phyloP scores from a whole-genome alignment of 2,329 filamentous ascomycete species.

The Dryadomyces sulphureus region DNA sequence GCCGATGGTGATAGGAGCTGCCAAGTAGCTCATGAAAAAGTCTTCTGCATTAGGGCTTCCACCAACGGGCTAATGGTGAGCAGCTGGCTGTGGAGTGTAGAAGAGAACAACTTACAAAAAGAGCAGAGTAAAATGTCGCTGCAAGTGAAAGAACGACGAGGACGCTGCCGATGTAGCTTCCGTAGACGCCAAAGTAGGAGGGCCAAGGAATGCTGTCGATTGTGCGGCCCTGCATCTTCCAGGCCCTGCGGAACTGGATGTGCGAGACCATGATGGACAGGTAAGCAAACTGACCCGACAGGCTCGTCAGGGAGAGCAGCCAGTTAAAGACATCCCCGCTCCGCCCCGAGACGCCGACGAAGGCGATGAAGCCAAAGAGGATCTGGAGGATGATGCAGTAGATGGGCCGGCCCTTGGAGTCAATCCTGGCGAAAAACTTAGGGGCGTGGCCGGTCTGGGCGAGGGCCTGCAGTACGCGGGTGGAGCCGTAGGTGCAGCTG shows the following conservation, averaged over 20 bases:
- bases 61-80: too few species aligned
- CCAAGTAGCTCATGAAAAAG: too few species aligned
- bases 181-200: slow-evolving; percentile 40
- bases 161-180: slow-evolving; percentile 52
- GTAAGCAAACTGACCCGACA: slow-evolving; percentile 65
- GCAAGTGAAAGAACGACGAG: slow-evolving; percentile 55
- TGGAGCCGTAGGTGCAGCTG: slow-evolving; percentile 34
- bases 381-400: slow-evolving; percentile 36
- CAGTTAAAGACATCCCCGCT: slow-evolving; percentile 40
- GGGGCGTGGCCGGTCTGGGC: slow-evolving; percentile 22
- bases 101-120: slow-evolving; percentile 40
- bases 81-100: too few species aligned
- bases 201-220: slow-evolving; percentile 32
- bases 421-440: slow-evolving; percentile 36
- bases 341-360: slow-evolving; percentile 31
- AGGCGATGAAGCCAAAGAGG: slow-evolving; percentile 42
- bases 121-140: slow-evolving; percentile 56
- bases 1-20: too few species aligned
- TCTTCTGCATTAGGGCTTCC: too few species aligned
- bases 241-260: slow-evolving; percentile 49
- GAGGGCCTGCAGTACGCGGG: slow-evolving; percentile 34
- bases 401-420: slow-evolving; percentile 44
- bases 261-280: slow-evolving; percentile 49
- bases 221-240: slow-evolving; percentile 41
- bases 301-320: slow-evolving; percentile 56